phyloP scores from a whole-genome alignment of 1,284 basidiomycete species.

The Rhodotorula sp. region DNA sequence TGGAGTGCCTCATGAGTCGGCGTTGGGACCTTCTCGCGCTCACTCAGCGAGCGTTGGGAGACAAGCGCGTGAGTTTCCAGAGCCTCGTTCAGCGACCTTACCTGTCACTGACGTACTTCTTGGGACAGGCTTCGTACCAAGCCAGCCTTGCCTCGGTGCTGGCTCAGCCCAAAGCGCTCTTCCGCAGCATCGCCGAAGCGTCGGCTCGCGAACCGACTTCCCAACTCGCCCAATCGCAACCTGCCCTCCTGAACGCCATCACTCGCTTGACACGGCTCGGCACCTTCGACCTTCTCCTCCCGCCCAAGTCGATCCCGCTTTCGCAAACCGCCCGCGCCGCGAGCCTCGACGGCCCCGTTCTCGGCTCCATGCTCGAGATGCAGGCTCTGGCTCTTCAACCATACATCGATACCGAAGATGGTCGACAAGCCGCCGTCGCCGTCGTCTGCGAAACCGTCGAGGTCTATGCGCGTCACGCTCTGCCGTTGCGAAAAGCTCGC shows the following conservation, averaged over 20 bases:
- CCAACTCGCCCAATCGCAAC: not conserved
- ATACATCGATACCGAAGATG: slow-evolving; percentile 18
- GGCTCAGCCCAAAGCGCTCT: slow-evolving; percentile 1
- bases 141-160: slow-evolving; percentile 24
- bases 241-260: slow-evolving; percentile 20
- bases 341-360: not conserved
- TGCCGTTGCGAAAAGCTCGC: slow-evolving; percentile 44
- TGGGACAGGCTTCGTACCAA: slow-evolving; percentile 18
- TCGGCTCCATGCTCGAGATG: slow-evolving; percentile 28
- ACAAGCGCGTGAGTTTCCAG: slow-evolving; percentile 28
- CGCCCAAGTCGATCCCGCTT: slow-evolving; percentile 7
- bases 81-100: no score
- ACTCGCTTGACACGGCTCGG: slow-evolving; percentile 27
- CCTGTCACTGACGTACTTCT: not conserved
- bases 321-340: not conserved
- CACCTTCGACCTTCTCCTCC: slow-evolving; percentile 36
- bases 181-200: not conserved
- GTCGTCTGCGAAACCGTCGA: slow-evolving; percentile 32
- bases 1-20: slow-evolving; percentile 12
- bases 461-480: slow-evolving; percentile 42
- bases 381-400: slow-evolving; percentile 23
- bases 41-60: slow-evolving; percentile 23
- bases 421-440: not conserved
- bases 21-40: slow-evolving; percentile 39
- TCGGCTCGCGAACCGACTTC: not conserved